phyloP scores from a whole-genome alignment of 2,329 filamentous ascomycete species.

The Botrytis hyacinthi region DNA sequence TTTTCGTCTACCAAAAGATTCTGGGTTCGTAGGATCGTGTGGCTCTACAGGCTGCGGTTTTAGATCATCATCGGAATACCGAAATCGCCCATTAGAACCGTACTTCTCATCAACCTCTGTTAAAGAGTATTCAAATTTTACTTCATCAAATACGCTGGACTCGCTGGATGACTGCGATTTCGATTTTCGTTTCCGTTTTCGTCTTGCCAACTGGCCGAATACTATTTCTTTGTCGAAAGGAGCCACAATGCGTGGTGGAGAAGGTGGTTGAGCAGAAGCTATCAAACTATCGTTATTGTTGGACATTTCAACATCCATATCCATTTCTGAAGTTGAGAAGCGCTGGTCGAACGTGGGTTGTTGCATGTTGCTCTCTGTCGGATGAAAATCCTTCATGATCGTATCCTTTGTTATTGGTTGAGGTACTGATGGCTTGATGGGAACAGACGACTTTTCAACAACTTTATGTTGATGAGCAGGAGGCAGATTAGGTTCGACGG shows the following conservation, averaged over 20 bases:
- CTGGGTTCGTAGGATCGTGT: conserved; percentile 32
- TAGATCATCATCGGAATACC: conserved; percentile 25
- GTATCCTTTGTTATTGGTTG: conserved; percentile 13
- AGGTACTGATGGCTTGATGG: not conserved
- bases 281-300: conserved; percentile 9
- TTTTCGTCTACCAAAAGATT: conserved; percentile 33
- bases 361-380: not conserved
- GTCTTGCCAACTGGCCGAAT: conserved; percentile 30
- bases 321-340: not conserved
- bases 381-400: conserved; percentile 5
- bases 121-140: conserved; percentile 37
- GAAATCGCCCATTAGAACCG: conserved; percentile 34
- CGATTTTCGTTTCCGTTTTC: not conserved
- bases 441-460: conserved; percentile 12
- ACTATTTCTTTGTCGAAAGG: conserved; percentile 37
- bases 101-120: conserved; percentile 38
- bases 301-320: not conserved
- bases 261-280: not conserved
- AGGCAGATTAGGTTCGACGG: not conserved
- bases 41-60: conserved; percentile 12
- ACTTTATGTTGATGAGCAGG: conserved; percentile 7
- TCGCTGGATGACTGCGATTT: conserved; percentile 17
- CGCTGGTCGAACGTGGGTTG: not conserved
- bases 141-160: conserved; percentile 34
- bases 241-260: conserved; percentile 1